Evolutionary conservation across 2,329 filamentous ascomycete genomes (phyloP).

Genomic region (Colletotrichum higginsianum): DNA sequence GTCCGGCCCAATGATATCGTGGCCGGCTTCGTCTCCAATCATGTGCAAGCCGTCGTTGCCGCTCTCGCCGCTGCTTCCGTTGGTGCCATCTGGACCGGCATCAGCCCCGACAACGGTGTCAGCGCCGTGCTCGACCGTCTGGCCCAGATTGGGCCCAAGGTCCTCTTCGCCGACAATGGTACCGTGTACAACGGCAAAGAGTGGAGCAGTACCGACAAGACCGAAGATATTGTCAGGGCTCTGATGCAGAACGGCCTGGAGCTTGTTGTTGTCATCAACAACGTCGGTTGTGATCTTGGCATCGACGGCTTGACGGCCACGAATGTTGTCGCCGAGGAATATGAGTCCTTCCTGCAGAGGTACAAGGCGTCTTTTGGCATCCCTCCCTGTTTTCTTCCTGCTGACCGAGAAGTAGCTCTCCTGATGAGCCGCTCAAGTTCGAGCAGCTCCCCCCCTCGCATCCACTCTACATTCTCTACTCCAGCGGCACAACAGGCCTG

Average conservation of each 20-base stretch:
- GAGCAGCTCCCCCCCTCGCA: constrained; percentile 86
- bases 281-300: constrained; percentile 65
- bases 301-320: constrained; percentile 58
- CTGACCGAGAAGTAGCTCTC: constrained; percentile 47
- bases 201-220: constrained; percentile 85
- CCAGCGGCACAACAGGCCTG: constrained; percentile 86
- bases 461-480: constrained; percentile 94
- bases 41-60: constrained; percentile 87
- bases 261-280: constrained; percentile 82
- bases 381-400: background rate
- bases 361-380: background rate
- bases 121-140: constrained; percentile 91
- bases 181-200: constrained; percentile 92
- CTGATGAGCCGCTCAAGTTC: constrained; percentile 71
- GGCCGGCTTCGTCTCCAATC: constrained; percentile 89
- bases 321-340: constrained; percentile 60
- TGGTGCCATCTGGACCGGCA: constrained; percentile 92
- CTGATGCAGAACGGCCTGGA: constrained; percentile 74
- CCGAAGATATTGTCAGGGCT: constrained; percentile 79
- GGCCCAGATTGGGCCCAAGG: constrained; percentile 84
- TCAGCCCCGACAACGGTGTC: constrained; percentile 93
- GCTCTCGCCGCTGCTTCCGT: constrained; percentile 88
- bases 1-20: constrained; percentile 71
- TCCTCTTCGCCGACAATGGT: constrained; percentile 91
- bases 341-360: constrained; percentile 58